Conservation (phyloP, 2,329 filamentous ascomycete species). For the Pseudomassariella vexata region DNA sequence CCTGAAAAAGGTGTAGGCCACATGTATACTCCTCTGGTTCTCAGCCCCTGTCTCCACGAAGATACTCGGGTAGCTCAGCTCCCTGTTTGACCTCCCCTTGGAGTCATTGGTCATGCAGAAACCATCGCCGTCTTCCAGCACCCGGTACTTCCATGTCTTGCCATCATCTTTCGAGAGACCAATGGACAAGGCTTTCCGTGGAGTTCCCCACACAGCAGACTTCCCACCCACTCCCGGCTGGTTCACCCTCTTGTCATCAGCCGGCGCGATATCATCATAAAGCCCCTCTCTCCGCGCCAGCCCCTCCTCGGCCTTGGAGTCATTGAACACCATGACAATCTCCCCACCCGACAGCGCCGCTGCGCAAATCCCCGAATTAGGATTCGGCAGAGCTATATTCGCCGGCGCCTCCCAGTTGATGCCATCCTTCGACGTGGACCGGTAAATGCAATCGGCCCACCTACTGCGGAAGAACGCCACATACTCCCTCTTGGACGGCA, state of each 20-base stretch:
- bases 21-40: slow-evolving; percentile 15
- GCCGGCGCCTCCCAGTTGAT: slow-evolving; percentile 30
- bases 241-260: slow-evolving; percentile 30
- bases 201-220: slow-evolving; percentile 37
- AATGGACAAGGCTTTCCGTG: slow-evolving; percentile 27
- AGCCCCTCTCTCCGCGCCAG: slow-evolving; percentile 30
- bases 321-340: slow-evolving; percentile 33
- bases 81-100: slow-evolving; percentile 31
- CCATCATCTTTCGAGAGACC: slow-evolving; percentile 30
- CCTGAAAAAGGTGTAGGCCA: slow-evolving; percentile 36
- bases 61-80: slow-evolving; percentile 38
- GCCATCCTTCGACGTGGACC: slow-evolving; percentile 31
- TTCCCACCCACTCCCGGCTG: slow-evolving; percentile 28
- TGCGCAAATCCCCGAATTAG: slow-evolving; percentile 36
- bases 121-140: slow-evolving; percentile 37
- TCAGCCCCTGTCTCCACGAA: slow-evolving; percentile 18
- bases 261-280: slow-evolving; percentile 38
- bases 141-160: slow-evolving; percentile 27
- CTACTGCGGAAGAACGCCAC: slow-evolving; percentile 34
- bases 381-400: slow-evolving; percentile 32
- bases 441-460: slow-evolving; percentile 37
- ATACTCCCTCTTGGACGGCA: slow-evolving; percentile 18
- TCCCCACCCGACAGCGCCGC: slow-evolving; percentile 28
- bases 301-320: slow-evolving; percentile 26
- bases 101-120: slow-evolving; percentile 41